Conservation (phyloP, 139 green algal species). For the Tetratostichococcus sp. region DNA sequence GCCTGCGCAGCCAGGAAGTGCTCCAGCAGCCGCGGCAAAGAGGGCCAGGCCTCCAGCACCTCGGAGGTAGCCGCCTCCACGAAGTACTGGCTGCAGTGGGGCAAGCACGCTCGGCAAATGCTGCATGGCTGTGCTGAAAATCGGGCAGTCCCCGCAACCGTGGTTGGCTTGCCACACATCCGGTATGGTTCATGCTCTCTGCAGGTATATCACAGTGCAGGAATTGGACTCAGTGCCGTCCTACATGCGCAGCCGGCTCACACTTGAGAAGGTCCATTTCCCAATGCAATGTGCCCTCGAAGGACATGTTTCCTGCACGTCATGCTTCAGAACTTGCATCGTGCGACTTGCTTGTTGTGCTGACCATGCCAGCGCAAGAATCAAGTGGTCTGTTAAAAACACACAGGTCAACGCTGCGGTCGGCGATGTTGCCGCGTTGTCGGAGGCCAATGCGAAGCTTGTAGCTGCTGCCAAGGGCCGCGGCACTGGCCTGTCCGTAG, state of each 20-base stretch:
- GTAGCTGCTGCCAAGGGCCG: conserved; percentile 26
- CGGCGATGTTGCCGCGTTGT: conserved; percentile 53
- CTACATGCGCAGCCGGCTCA: conserved; percentile 67
- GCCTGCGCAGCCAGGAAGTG: neutral
- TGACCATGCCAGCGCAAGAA: no score
- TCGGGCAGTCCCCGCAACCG: no score
- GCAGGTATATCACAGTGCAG: conserved; percentile 55
- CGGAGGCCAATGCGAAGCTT: conserved; percentile 40
- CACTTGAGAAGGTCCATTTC: conserved; percentile 46
- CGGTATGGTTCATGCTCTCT: neutral
- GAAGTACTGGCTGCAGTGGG: no score
- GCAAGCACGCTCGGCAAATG: neutral
- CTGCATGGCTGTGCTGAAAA: neutral
- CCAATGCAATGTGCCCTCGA: neutral
- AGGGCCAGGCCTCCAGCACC: neutral
- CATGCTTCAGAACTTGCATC: no score
- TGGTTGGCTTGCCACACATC: no score
- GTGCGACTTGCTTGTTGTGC: no score
- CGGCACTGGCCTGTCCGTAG: conserved; percentile 31
- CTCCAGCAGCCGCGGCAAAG: conserved; percentile 3
- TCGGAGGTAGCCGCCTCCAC: no score
- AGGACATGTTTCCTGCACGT: neutral
- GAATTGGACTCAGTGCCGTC: conserved; percentile 53
- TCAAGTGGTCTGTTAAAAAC: neutral
- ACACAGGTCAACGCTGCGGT: conserved; percentile 66